Evolutionary conservation across 371 early-diverging fungal genomes (phyloP), one percentile per base, ranked within the genome.

Genomic region (Mucor velutinosus): DNA sequence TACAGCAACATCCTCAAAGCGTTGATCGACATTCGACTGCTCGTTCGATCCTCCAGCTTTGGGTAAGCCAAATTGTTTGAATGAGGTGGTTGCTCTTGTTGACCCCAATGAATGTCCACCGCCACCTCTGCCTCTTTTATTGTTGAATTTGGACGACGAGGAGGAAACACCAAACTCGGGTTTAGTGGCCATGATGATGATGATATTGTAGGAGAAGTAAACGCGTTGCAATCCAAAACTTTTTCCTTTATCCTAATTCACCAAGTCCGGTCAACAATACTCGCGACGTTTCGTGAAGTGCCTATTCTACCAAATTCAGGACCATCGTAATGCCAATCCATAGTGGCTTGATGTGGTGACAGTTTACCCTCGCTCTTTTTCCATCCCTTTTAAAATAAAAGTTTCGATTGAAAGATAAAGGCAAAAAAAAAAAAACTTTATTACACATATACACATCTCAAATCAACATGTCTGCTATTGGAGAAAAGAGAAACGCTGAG

Each of bases 21-120:
- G 72, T 58, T 84, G 81, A 64, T 84, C 79, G 1, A 79, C 58
- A 49, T 74, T 74, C n/a, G 81, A 71, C 6, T 74, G 73, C 14
- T 73, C 77, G 19, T 32, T 66, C 10, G 12, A 7, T 5, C 19
- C n/a, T 15, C 33, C 25, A 51, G 23, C 32, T 12, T 55, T 68
- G 35, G 74, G 72, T 23, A 69, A 58, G 11, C 76, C 76, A 51
- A 61, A 69, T 27, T 61, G 51, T 51, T 64, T 59, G 35, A 64
- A 62, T 10, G 70, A 62, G 15, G 64, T 69, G 29, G 71, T 78
- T 11, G 79, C 65, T 19, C 71, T 72, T 21, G 69, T 70, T 0
- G 76, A 69, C 8, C 76, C 73, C 33, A 68, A 57, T 29, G 60
- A 25, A 11, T 17, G 23, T 17, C 43, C 35, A 62, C 51, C 56